These are phyloP conservation scores for Phytophthora uliginosa DNA, from an alignment of 352 stramenopile species.

Conservation along the genomic window DNA sequence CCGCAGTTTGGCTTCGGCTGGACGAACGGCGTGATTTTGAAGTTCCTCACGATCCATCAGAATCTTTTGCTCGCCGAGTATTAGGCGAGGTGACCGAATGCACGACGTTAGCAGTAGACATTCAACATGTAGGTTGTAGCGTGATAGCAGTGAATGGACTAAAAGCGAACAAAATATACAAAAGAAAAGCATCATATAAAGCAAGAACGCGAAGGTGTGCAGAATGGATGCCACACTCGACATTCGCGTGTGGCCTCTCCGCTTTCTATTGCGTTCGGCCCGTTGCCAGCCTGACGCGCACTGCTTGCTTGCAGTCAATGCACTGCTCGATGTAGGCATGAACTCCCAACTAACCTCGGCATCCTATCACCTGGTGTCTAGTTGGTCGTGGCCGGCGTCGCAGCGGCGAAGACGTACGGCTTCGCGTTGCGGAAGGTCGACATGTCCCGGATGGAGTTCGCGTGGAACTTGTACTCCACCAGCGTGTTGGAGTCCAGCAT, in stretches of 20 bases:
- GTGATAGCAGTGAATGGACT: conserved; percentile 12
- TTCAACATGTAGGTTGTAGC: not conserved
- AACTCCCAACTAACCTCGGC: conserved; percentile 12
- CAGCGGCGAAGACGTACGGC: conserved; percentile 91
- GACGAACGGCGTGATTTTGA: conserved; percentile 90
- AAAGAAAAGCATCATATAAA: conserved; percentile 39
- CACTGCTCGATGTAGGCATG: conserved; percentile 27
- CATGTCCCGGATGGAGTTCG: conserved; percentile 94
- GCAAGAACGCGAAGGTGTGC: conserved; percentile 36
- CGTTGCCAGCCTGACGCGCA: conserved; percentile 27
- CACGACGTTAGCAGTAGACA: conserved; percentile 5
- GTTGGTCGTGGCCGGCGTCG: conserved; percentile 55
- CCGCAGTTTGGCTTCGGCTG: conserved; percentile 91
- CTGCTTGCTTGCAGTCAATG: conserved; percentile 33
- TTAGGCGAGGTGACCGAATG: conserved; percentile 2
- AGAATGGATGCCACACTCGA: conserved; percentile 36
- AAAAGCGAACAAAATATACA: conserved; percentile 8
- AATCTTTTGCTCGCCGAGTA: conserved; percentile 58
- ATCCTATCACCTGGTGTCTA: conserved; percentile 33
- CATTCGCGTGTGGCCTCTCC: conserved; percentile 17
- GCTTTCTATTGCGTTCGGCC: conserved; percentile 41
- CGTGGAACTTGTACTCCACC: conserved; percentile 97
- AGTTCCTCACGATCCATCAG: conserved; percentile 87
- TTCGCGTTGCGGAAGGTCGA: conserved; percentile 95
- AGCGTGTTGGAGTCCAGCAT: conserved; percentile 95